phyloP scores from a whole-genome alignment of 495 filamentous ascomycete genomes.

The Aspergillus leporis region DNA sequence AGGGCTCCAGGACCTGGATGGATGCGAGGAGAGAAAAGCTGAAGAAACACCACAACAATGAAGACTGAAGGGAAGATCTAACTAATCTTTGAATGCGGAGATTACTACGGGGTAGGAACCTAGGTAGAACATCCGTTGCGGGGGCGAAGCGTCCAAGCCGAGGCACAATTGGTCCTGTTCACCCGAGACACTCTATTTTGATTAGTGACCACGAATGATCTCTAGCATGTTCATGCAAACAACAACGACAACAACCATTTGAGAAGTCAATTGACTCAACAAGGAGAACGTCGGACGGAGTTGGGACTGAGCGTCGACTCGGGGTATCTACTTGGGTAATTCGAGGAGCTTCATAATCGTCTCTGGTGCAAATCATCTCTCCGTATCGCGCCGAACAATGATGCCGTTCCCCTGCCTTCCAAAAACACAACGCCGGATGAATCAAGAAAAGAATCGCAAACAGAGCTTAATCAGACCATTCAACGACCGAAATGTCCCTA shows the following conservation, averaged over 20 bases:
- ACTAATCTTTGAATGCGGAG: conserved; percentile 1
- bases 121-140: conserved; percentile 6
- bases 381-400: conserved; percentile 49
- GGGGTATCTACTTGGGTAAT: conserved; percentile 52
- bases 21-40: neutral
- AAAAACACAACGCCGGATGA: conserved; percentile 29
- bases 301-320: conserved; percentile 54
- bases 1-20: too few species aligned
- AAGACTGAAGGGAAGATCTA: neutral
- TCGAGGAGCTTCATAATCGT: conserved; percentile 51
- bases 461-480: conserved; percentile 12
- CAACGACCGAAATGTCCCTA: conserved; percentile 25
- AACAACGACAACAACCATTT: neutral
- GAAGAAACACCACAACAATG: neutral
- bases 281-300: conserved; percentile 42
- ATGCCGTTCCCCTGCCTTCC: conserved; percentile 47
- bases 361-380: conserved; percentile 40
- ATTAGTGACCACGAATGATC: too few species aligned
- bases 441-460: conserved; percentile 27
- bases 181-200: too few species aligned
- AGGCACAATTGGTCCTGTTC: neutral
- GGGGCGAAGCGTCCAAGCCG: conserved; percentile 4
- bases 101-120: neutral
- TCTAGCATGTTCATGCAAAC: too few species aligned
- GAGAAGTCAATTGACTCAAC: neutral